Conservation (phyloP, 495 filamentous ascomycete species). For the Geoglossum glabrum region DNA sequence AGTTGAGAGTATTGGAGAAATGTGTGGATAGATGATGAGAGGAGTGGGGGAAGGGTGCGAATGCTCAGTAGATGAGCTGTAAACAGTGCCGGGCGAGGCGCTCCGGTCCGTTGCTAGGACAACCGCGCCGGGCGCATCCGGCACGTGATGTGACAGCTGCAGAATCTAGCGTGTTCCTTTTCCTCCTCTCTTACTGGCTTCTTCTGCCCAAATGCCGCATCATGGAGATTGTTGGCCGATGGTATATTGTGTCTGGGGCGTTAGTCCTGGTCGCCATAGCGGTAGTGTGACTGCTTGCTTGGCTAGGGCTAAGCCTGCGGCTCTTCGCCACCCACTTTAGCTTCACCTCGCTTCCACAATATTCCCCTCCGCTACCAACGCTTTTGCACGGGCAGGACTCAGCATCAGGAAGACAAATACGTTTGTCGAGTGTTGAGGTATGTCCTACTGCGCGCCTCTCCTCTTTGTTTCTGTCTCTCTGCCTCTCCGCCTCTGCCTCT, state of each 20-base stretch:
- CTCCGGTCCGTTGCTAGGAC: background rate
- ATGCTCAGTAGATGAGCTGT: background rate
- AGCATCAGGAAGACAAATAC: conserved; percentile 2
- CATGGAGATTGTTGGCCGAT: too few species aligned
- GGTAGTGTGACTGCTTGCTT: background rate
- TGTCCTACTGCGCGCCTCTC: background rate
- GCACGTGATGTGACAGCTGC: too few species aligned
- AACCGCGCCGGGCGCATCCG: too few species aligned
- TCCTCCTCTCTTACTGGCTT: too few species aligned
- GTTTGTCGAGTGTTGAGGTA: conserved; percentile 2
- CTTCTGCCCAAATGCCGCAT: too few species aligned
- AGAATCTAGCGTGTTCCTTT: too few species aligned
- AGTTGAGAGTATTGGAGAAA: background rate
- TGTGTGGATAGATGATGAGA: background rate
- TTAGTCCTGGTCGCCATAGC: background rate
- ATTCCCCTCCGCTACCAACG: background rate
- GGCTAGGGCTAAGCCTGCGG: background rate
- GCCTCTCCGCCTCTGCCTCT: background rate
- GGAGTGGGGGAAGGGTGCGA: background rate
- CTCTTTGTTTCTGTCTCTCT: background rate
- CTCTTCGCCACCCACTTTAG: background rate
- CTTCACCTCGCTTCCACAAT: background rate
- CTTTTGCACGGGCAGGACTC: background rate
- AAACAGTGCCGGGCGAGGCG: too few species aligned
- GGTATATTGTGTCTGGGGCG: too few species aligned